Evolutionary conservation across 345 rosid genomes (phyloP), one percentile per base, ranked within the genome.

Genomic region (Boechera stricta): DNA sequence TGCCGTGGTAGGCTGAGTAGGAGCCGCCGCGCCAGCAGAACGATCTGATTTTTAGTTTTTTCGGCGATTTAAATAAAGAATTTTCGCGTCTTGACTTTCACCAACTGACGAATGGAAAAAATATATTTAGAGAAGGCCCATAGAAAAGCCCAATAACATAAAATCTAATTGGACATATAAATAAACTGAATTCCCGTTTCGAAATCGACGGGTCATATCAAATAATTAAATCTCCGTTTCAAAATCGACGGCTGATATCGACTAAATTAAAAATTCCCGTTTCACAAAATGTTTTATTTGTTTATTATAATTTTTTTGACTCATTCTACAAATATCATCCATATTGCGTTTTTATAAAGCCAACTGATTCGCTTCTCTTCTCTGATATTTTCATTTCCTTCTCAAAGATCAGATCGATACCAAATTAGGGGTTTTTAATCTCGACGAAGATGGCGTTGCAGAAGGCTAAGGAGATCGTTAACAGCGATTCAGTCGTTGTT

Each of bases 401-500:
- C 42, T 58, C 5, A 1, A 45, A 58, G 15, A 35, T 21, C 39
- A 35, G 72, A 65, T 75, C 78, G 59, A 65, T 26, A 48, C 18
- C 48, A 41, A 71, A 35, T 15, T 62, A 74, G n/a, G 55, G 63
- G 35, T 71, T 67, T 53, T 21, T 5, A 28, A 71, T 71, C 16
- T 48, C 71, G 16, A 33, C 12, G 73, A 66, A 62, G 39, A 84
- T 87, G 93, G 91, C 97, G 36, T 58, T 67, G 85, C 63, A 73
- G 44, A 90, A 88, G 84, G 89, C 93, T 2, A 79, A 87, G 70
- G 91, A 92, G 64, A 42, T 82, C 39, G 90, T 90, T 16, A 76
- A 89, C 52, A 51, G 68, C 71, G 86, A 90, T 21, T 7, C 90
- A 64, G 92, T 90, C 73, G 86, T 88, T 69, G 94, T 92, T 83